Base-by-base conservation (phyloP, 768 basidiomycete genomes). In the Naematelia encephala region DNA sequence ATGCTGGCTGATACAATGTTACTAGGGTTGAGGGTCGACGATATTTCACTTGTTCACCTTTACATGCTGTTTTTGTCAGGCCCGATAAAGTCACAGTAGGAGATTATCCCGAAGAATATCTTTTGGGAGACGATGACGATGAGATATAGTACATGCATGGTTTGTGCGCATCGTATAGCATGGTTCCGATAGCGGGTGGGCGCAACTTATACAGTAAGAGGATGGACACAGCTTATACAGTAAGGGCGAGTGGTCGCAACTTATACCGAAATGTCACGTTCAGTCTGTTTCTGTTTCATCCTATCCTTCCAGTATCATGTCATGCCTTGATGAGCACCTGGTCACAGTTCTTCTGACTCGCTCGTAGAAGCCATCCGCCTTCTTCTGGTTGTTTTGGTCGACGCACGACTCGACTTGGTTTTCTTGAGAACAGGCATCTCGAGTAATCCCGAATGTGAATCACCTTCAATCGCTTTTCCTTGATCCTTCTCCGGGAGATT, bases 61-160 rank as follows among this genome's bases (percentile, higher is more conserved):
- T 85, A 48, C 85, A 87, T 56, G 94, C 92, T 0, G 85, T 87
- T 1, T 96, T 98, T 75, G 89, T 93, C 16, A 84, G 87, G 46
- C 85, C 90, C 1, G 89, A 92, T 54, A 87, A 84, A 72, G 83
- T 97, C 4, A 82, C 78, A 51, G 81, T 90, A 5, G 94, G 94
- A 1, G 88, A 98, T 72, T 98, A 83, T 74, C 91, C 91, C 0
- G 86, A 87, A 8, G 84, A 89, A 69, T 90, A 91, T 54, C 68
- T 78, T 23, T 80, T 92, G 54, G 80, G 85, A 57, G 79, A 88
- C 28, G 71, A 74, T 23, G 86, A 88, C 63, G 75, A 77, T 50
- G 80, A 80, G 62, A 75, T 78, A 57, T 78, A 61, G 51, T 5
- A 54, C 48, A 49, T 57, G 46, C 44, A 48, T 60, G 47, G 50